Percentiles rank a stretch among this genome's conserved stretches.
phyloP scores from a whole-genome alignment of 805 yeast genomes.

The Candida multigemmis region DNA sequence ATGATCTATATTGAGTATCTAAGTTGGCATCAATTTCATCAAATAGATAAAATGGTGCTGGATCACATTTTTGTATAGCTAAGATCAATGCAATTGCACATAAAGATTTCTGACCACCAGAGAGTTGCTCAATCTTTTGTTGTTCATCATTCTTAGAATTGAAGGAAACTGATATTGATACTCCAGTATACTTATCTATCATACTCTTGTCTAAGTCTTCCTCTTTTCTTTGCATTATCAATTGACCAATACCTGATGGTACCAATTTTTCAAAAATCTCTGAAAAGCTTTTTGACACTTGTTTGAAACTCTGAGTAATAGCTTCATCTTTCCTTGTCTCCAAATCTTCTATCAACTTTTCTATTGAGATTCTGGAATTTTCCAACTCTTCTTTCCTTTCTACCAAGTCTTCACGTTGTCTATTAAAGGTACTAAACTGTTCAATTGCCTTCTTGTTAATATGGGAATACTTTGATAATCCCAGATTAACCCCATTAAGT shows the following conservation, averaged over 20 bases:
- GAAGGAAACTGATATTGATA: slow-evolving; percentile 81
- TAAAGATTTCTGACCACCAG: slow-evolving; percentile 96
- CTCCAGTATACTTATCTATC: slow-evolving; percentile 65
- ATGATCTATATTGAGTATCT: slow-evolving; percentile 82
- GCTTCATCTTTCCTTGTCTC: slow-evolving; percentile 79
- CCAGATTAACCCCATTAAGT: slow-evolving; percentile 47
- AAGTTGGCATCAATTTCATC: slow-evolving; percentile 96
- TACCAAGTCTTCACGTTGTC: slow-evolving; percentile 59
- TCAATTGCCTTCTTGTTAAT: slow-evolving; percentile 87
- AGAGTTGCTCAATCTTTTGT: slow-evolving; percentile 78
- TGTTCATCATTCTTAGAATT: slow-evolving; percentile 82
- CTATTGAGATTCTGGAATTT: slow-evolving; percentile 63
- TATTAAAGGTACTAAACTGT: slow-evolving; percentile 64
- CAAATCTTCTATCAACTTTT: slow-evolving; percentile 56
- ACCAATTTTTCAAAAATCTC: slow-evolving; percentile 74
- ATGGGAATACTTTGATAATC: slow-evolving; percentile 57
- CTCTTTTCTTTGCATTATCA: slow-evolving; percentile 50
- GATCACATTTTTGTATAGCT: slow-evolving; percentile 92
- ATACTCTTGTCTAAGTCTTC: slow-evolving; percentile 7
- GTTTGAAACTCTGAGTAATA: slow-evolving; percentile 65
- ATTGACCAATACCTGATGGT: slow-evolving; percentile 71
- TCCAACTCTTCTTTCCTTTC: slow-evolving; percentile 62
- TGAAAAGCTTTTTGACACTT: slow-evolving; percentile 65
- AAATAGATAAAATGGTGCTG: slow-evolving; percentile 93
- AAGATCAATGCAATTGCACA: slow-evolving; percentile 91